phyloP scores from a whole-genome alignment of 1,284 basidiomycete species.

The Veloporphyrellus conicus region DNA sequence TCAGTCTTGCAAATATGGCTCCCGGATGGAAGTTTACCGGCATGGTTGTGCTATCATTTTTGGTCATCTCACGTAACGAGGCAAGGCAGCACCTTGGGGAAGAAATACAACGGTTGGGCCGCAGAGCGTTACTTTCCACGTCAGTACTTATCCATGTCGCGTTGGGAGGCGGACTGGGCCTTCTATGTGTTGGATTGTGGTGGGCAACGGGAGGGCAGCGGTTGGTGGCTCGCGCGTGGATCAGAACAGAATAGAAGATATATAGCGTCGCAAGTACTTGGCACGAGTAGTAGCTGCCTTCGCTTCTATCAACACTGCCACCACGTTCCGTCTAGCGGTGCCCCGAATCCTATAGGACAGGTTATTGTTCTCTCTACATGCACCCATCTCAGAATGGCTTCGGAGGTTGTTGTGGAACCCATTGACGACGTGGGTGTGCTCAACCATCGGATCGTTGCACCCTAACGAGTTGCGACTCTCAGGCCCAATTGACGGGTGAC shows the following conservation, averaged over 20 bases:
- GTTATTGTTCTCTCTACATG: not conserved
- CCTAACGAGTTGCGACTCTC: constrained; percentile 6
- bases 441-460: not conserved
- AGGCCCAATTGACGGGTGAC: constrained; percentile 70
- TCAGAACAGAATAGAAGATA: constrained; percentile 22
- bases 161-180: constrained; percentile 39
- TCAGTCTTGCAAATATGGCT: constrained; percentile 29
- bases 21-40: constrained; percentile 35
- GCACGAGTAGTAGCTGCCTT: too few species aligned
- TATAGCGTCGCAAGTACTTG: not conserved
- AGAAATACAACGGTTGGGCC: constrained; percentile 26
- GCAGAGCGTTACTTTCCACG: constrained; percentile 30
- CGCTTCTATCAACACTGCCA: constrained; percentile 28
- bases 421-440: constrained; percentile 30
- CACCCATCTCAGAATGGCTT: constrained; percentile 22
- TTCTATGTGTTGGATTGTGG: constrained; percentile 44
- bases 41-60: constrained; percentile 31
- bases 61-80: constrained; percentile 27
- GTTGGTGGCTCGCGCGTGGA: constrained; percentile 19
- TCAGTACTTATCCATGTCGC: constrained; percentile 39
- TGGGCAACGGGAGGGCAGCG: constrained; percentile 37
- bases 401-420: constrained; percentile 27
- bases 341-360: too few species aligned
- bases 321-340: not conserved
- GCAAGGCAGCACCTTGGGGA: constrained; percentile 21